Evolutionary conservation across 2,329 filamentous ascomycete genomes (phyloP), one percentile per base, ranked within the genome.

Genomic region (Penicillium olsonii): DNA sequence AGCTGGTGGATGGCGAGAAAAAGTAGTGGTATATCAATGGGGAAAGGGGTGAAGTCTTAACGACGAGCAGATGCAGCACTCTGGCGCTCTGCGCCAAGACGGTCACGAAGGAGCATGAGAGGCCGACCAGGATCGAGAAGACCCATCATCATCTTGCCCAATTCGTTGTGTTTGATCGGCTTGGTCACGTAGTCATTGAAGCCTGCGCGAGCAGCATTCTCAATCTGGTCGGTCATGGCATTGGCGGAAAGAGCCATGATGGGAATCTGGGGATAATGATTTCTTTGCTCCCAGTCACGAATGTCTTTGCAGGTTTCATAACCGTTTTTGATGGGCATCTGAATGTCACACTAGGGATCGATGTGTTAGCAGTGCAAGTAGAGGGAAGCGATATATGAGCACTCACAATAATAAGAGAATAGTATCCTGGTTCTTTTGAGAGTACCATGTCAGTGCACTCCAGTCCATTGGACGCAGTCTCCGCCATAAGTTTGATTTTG

Each of bases 111-210:
- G 43, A 76, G 67, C 54, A 71, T 62, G 40, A 73, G 66, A 42
- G 74, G 73, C 43, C 68, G 62, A 37, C 63, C 68, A 22, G 71
- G 68, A 47, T 76, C 73, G 12, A 77, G 66, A 45, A 77, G 63
- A 24, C 66, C 73, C 70, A 77, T 76, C 72, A 78, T 75, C 74
- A 76, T 75, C 51, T 71, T 74, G 20, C 75, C 75, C 15, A 78
- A 56, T 59, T 75, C 72, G 50, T 76, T 77, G 55, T 76, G 75
- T 51, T 75, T 75, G 54, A 78, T 76, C 20, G 75, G 75, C 52
- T 78, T 78, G 29, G 75, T 77, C 45, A 77, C 68, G 55, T 78
- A 78, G 61, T 77, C 73, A 45, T 75, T 77, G 61, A 78, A 78
- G 19, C 75, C 75, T 38, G 74, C 74, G 10, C 66, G 68, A 2